Evolutionary conservation across 1,284 basidiomycete species (phyloP).

Genomic region (Moesziomyces aphidis): DNA sequence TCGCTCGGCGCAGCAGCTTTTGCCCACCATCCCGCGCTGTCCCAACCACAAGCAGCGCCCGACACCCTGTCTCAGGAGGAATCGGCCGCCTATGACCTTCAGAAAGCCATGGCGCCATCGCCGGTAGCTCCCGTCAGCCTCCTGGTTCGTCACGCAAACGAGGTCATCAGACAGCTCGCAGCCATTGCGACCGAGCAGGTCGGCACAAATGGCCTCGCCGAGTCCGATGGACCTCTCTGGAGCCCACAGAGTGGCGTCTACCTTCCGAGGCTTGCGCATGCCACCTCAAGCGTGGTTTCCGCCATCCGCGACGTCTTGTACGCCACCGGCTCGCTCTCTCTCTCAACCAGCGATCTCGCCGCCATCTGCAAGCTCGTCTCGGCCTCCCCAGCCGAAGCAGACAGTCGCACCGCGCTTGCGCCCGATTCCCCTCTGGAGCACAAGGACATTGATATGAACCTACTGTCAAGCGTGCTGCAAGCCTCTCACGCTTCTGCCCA

Average conservation of each 20-base stretch:
- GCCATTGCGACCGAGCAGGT: slow-evolving; percentile 50
- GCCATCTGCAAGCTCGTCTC: slow-evolving; percentile 44
- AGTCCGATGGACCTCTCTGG: slow-evolving; percentile 25
- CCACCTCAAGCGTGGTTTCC: slow-evolving; percentile 38
- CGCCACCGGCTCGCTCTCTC: slow-evolving; percentile 44
- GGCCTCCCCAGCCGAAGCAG: background rate
- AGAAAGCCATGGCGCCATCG: slow-evolving; percentile 30
- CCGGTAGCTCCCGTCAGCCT: slow-evolving; percentile 20
- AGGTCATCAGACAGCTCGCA: slow-evolving; percentile 45
- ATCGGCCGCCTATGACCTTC: slow-evolving; percentile 41
- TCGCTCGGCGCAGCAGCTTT: slow-evolving; percentile 18
- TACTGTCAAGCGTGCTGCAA: slow-evolving; percentile 24
- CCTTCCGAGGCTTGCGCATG: slow-evolving; percentile 33
- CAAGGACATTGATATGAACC: slow-evolving; percentile 10
- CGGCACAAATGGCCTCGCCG: slow-evolving; percentile 41
- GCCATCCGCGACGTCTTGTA: slow-evolving; percentile 51
- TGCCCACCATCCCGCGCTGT: slow-evolving; percentile 36
- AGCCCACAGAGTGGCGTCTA: slow-evolving; percentile 21
- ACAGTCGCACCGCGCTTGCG: background rate
- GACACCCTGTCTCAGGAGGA: slow-evolving; percentile 40
- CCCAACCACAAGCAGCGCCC: slow-evolving; percentile 23
- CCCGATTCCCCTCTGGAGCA: background rate
- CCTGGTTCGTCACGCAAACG: slow-evolving; percentile 43
- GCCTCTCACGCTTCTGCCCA: slow-evolving; percentile 12
- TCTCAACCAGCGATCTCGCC: slow-evolving; percentile 40